Evolutionary conservation across 306 rosid species (phyloP).

Genomic region (Castanospermum australe): DNA sequence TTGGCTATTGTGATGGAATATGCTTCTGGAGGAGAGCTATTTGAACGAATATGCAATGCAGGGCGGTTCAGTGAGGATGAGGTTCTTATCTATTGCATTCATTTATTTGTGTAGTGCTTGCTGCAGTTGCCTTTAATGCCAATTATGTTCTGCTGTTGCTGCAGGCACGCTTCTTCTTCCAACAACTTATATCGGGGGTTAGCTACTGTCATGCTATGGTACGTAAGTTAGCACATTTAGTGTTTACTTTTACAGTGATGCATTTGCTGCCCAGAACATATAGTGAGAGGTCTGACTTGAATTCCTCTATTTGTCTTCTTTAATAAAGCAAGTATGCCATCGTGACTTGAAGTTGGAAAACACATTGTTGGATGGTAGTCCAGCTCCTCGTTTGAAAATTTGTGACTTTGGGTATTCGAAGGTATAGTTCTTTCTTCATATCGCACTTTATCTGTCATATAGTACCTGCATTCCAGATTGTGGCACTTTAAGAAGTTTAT

Average conservation of each 20-base stretch:
- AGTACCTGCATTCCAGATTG: background rate
- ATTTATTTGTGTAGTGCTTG: slow-evolving; percentile 17
- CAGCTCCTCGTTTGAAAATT: slow-evolving; percentile 90
- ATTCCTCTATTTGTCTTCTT: slow-evolving; percentile 25
- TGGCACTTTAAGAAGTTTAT: background rate
- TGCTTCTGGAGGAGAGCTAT: slow-evolving; percentile 97
- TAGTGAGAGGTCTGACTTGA: slow-evolving; percentile 15
- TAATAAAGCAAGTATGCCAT: slow-evolving; percentile 89
- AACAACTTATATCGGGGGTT: slow-evolving; percentile 94
- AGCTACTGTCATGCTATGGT: slow-evolving; percentile 97
- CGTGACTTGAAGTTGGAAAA: slow-evolving; percentile 95
- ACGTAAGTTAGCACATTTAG: background rate
- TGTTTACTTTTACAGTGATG: background rate
- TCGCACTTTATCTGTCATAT: background rate
- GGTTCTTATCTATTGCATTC: slow-evolving; percentile 41
- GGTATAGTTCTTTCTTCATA: slow-evolving; percentile 42
- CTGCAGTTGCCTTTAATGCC: slow-evolving; percentile 22
- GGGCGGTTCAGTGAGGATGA: slow-evolving; percentile 96
- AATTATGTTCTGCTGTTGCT: slow-evolving; percentile 20
- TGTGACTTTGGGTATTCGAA: slow-evolving; percentile 97
- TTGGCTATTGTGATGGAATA: slow-evolving; percentile 93
- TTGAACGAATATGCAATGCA: slow-evolving; percentile 98
- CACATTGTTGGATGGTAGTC: slow-evolving; percentile 92
- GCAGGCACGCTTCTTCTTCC: slow-evolving; percentile 98
- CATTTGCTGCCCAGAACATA: background rate